These are phyloP conservation scores for Boletus insuetus DNA, from an alignment of 768 basidiomycete species.

Conservation along the genomic window DNA sequence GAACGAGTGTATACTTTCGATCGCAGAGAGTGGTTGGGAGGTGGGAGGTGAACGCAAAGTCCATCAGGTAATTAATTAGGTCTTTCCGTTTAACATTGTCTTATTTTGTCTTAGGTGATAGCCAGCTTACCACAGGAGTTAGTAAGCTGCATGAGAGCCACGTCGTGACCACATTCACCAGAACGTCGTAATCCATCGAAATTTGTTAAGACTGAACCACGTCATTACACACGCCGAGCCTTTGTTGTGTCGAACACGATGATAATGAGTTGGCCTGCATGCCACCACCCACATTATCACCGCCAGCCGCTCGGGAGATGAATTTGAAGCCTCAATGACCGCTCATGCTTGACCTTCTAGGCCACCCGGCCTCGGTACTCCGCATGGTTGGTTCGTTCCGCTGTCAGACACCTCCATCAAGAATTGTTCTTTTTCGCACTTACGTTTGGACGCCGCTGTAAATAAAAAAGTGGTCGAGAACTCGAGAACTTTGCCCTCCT, in stretches of 20 bases:
- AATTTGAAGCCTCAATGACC: conserved; percentile 60
- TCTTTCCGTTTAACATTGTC: background rate
- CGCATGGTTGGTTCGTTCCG: conserved; percentile 62
- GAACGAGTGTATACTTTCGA: conserved; percentile 55
- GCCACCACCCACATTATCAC: conserved; percentile 37
- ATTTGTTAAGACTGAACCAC: background rate
- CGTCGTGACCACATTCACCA: conserved; percentile 8
- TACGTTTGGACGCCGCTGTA: conserved; percentile 1
- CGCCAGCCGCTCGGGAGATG: conserved; percentile 38
- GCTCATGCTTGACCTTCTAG: conserved; percentile 24
- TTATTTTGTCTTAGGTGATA: conserved; percentile 20
- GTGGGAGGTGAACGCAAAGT: conserved; percentile 73
- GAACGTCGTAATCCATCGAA: conserved; percentile 11
- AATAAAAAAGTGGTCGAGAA: too few species aligned
- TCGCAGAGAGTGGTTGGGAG: conserved; percentile 81
- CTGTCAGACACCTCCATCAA: conserved; percentile 45
- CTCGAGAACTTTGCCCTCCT: too few species aligned
- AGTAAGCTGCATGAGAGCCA: conserved; percentile 18
- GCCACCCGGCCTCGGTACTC: background rate
- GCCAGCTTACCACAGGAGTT: conserved; percentile 26
- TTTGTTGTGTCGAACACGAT: conserved; percentile 25
- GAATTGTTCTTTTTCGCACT: background rate
- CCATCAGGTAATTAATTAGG: conserved; percentile 48
- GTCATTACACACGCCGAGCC: conserved; percentile 20
- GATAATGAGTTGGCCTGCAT: conserved; percentile 37